Conservation (phyloP, 305 asterid genomes). For the Ilex paraguariensis region DNA sequence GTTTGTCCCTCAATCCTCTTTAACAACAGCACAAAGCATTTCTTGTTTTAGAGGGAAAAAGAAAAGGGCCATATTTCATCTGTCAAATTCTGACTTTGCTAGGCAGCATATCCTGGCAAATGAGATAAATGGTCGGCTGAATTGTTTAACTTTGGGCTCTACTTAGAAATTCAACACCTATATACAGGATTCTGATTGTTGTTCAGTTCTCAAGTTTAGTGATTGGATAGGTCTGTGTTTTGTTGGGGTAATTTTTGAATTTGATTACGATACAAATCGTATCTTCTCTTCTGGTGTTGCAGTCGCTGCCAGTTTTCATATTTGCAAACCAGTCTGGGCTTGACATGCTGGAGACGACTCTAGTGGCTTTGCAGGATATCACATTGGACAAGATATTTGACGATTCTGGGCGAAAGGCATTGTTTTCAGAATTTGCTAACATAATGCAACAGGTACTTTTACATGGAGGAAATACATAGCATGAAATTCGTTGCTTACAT, state of each 20-base stretch:
- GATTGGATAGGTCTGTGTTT: neutral
- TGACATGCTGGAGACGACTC: slow-evolving; percentile 83
- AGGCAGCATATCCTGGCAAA: too few relatives aligned
- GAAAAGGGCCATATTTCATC: too few relatives aligned
- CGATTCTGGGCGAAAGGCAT: slow-evolving; percentile 60
- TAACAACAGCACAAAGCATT: too few relatives aligned
- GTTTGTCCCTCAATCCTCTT: too few relatives aligned
- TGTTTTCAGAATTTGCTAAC: slow-evolving; percentile 64
- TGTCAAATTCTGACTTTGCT: too few relatives aligned
- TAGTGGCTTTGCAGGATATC: slow-evolving; percentile 77
- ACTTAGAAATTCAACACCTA: too few relatives aligned
- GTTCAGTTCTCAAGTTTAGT: neutral
- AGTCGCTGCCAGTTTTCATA: slow-evolving; percentile 75
- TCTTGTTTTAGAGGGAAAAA: neutral
- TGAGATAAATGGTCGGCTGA: too few relatives aligned
- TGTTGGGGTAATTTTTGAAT: neutral
- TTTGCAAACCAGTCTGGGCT: slow-evolving; percentile 91
- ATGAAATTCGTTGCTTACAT: neutral
- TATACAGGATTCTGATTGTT: too few relatives aligned
- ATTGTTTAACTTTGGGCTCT: too few relatives aligned
- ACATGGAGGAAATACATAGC: neutral
- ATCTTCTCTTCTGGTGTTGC: slow-evolving; percentile 7
- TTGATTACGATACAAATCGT: neutral
- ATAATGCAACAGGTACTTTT: slow-evolving; percentile 75
- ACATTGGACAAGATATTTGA: slow-evolving; percentile 78